Evolutionary conservation across 306 rosid genomes (phyloP), one percentile per base, ranked within the genome.

Genomic region (Trichosanthes truncata): DNA sequence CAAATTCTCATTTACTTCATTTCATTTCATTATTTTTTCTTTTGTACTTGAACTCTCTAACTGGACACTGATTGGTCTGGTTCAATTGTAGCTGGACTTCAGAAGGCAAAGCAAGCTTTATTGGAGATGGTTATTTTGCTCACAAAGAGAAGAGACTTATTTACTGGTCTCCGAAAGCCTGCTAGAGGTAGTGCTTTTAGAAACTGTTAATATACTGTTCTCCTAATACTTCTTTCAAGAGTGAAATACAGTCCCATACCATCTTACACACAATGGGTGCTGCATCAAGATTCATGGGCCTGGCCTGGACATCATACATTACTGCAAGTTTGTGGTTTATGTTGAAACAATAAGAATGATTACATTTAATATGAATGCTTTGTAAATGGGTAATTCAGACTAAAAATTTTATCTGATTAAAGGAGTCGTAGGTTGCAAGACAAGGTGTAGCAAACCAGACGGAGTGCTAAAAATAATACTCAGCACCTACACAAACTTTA

Each of bases 101-200:
- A 93, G 81, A 95, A 93, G 88, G 98, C 97, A 21, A 95, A 95
- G 85, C 94, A 93, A 86, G 90, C 98, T 76, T 84, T 95, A 79
- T 87, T 92, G 97, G 97, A 95, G 87, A 95, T 95, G 98, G 97
- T 95, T 82, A 95, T 95, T 87, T 91, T 95, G 80, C 98, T 97
- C 36, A 89, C 97, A 40, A 95, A 95, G 87, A 89, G 98, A 87
- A 90, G 96, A 84, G 97, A 95, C 76, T 85, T 95, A 79, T 95
- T 95, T 83, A 95, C 98, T 40, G 97, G 98, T 81, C 98, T 95
- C 82, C 87, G 98, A 69, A 92, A 93, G 86, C 97, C 98, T 15
- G 97, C 97, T 57, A 90, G 87, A 90, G 98, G 97, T 92, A 82
- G 65, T 85, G 46, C 83, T 84, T 57, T 84, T 51, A 61, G 78